Percentiles rank a stretch among this genome's conserved stretches.
phyloP scores from a whole-genome alignment of 2,329 filamentous ascomycete genomes.

The Fusarium ambrosium region DNA sequence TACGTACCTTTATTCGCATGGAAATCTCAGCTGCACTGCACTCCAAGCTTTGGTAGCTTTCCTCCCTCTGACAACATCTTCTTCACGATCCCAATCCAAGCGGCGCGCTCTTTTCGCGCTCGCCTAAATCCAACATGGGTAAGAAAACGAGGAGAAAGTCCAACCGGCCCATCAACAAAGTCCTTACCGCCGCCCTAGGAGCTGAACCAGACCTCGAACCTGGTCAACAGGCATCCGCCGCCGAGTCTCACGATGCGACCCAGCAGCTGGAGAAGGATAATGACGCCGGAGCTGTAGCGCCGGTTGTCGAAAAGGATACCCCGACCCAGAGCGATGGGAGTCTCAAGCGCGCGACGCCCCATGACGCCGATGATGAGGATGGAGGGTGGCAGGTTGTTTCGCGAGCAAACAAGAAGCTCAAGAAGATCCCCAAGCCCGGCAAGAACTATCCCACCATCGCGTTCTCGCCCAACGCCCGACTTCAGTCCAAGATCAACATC shows the following conservation, averaged over 20 bases:
- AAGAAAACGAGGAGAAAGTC: slow-evolving; percentile 41
- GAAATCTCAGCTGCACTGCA: slow-evolving; percentile 15
- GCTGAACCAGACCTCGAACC: slow-evolving; percentile 23
- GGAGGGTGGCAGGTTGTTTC: slow-evolving; percentile 70
- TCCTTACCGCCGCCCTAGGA: slow-evolving; percentile 39
- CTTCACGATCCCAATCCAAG: slow-evolving; percentile 7
- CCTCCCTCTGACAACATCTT: slow-evolving; percentile 15
- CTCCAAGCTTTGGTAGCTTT: slow-evolving; percentile 17
- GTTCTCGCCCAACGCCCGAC: slow-evolving; percentile 69
- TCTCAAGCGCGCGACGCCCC: slow-evolving; percentile 64
- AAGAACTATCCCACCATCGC: slow-evolving; percentile 71
- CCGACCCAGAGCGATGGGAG: slow-evolving; percentile 54
- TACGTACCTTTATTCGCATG: slow-evolving; percentile 28
- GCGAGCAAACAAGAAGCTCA: slow-evolving; percentile 68
- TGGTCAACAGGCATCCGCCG: slow-evolving; percentile 13
- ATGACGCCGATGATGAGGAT: slow-evolving; percentile 58
- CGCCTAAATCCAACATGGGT: slow-evolving; percentile 38
- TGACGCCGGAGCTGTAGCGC: slow-evolving; percentile 14
- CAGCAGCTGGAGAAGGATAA: slow-evolving; percentile 19
- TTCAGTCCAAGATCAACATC: slow-evolving; percentile 73
- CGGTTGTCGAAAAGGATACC: slow-evolving; percentile 26
- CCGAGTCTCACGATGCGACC: slow-evolving; percentile 19
- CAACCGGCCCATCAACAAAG: slow-evolving; percentile 21
- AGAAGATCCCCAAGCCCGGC: slow-evolving; percentile 70
- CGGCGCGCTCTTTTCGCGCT: slow-evolving; percentile 29